Base-by-base conservation (phyloP, 441 rosid species). In the Brassica balearica region DNA sequence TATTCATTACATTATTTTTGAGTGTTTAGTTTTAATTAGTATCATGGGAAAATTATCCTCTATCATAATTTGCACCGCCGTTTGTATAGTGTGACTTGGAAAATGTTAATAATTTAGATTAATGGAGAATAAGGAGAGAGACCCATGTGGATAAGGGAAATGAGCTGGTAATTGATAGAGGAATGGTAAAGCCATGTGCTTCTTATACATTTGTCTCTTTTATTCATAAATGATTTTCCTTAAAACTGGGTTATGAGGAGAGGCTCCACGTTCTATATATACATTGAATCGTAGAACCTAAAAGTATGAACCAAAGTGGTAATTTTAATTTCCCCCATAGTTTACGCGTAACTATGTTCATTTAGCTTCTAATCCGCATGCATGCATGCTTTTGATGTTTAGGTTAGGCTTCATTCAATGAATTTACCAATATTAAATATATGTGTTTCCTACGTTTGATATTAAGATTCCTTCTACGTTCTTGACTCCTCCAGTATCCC, bases 91-190 rank as follows among this genome's bases (percentile, higher is more conserved):
- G 77, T 60, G 77, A 77, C 63, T 66, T 72, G 73, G 73, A 65
- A 77, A 66, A 43, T 65, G 25, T 65, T 25, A 36, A 15, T 69
- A n/a, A 62, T 27, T 6, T 67, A 22, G 34, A 67, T 20, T 61
- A 75, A 64, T 59, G 43, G n/a, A 48, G 60, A 75, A 66, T 65
- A 20, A 19, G 59, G 68, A 71, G 23, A 67, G 51, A 70, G 69
- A 80, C 66, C 65, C 77, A 76, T 76, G 70, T 80, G 83, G 80
- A 80, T 75, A 75, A 75, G 80, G 73, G 70, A 71, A 66, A 80
- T 75, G 61, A 66, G 76, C 76, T 75, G 76, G 76, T 69, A 62
- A 74, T 74, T 75, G 79, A 75, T 69, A 58, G 60, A 71, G 73
- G 77, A 75, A 71, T 75, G 73, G 69, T 75, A 75, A 71, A 65